Percentiles rank a stretch among this genome's conserved stretches.
phyloP scores from a whole-genome alignment of 148 eudicot genomes.

The Cornus florida region DNA sequence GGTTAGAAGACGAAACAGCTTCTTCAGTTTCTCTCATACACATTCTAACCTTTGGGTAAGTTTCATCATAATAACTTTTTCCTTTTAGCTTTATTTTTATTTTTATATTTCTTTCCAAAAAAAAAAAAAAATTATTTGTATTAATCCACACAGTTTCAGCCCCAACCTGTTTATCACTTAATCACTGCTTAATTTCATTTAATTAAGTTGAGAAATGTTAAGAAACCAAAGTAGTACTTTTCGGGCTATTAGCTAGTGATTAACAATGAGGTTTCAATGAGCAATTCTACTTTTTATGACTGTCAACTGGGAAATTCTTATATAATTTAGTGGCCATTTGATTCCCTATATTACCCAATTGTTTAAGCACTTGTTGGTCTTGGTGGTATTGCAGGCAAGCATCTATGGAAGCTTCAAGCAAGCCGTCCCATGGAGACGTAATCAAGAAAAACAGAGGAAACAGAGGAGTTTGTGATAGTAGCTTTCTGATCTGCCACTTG shows the following conservation, averaged over 20 bases:
- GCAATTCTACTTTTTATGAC: too few species aligned
- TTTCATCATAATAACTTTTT: not conserved
- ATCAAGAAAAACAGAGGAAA: conserved; percentile 17
- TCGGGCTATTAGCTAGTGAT: too few species aligned
- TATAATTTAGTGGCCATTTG: not conserved
- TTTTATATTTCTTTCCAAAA: too few species aligned
- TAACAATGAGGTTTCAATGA: too few species aligned
- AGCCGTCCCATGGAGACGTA: conserved; percentile 34
- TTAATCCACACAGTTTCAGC: too few species aligned
- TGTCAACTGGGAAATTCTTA: not conserved
- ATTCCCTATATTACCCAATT: not conserved
- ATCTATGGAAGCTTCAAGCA: conserved; percentile 48
- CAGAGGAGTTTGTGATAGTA: not conserved
- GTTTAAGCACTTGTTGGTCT: not conserved
- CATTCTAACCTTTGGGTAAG: conserved; percentile 53
- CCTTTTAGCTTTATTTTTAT: too few species aligned
- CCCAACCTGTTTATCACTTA: too few species aligned
- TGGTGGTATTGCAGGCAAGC: conserved; percentile 25
- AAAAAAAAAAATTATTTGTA: too few species aligned
- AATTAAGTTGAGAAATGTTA: too few species aligned
- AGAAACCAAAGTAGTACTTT: too few species aligned
- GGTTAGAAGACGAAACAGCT: conserved; percentile 39
- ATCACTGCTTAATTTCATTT: too few species aligned
- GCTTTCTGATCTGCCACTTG: not conserved
- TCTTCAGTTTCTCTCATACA: conserved; percentile 22